A percentile compares a stretch with the other conserved stretches of the same genome.
Evolutionary conservation across 805 yeast species (phyloP).

Genomic region (Wickerhamomyces pijperi): DNA sequence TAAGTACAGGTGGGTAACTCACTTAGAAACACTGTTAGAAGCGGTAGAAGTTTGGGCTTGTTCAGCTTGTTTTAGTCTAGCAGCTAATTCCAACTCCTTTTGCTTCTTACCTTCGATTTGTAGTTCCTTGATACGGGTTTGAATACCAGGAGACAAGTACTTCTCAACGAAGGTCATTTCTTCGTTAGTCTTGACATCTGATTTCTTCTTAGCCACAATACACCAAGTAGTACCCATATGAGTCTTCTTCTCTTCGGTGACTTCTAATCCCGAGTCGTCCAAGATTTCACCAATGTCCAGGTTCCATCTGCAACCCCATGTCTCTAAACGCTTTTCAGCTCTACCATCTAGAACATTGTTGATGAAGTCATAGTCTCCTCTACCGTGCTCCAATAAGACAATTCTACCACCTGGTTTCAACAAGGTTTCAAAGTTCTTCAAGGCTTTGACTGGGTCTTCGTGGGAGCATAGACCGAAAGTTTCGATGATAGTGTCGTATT

Average conservation of each 20-base stretch:
- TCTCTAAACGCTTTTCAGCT: constrained; percentile 71
- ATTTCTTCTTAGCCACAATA: constrained; percentile 64
- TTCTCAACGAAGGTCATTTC: constrained; percentile 41
- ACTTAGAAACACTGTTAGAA: no score
- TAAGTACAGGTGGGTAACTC: no score
- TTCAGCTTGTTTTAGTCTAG: constrained; percentile 4
- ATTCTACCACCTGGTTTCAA: constrained; percentile 87
- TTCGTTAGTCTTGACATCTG: constrained; percentile 39
- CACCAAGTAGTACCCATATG: constrained; percentile 94
- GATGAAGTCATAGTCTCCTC: constrained; percentile 69
- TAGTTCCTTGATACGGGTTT: constrained; percentile 15
- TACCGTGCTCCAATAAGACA: constrained; percentile 83
- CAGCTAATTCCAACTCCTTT: neutral
- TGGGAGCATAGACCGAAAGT: constrained; percentile 96
- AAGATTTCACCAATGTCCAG: constrained; percentile 83
- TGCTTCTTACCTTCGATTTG: constrained; percentile 5
- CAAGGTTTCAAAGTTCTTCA: constrained; percentile 59
- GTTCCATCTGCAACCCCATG: constrained; percentile 98
- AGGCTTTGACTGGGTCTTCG: constrained; percentile 78
- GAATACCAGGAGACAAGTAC: constrained; percentile 30
- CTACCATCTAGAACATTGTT: constrained; percentile 74
- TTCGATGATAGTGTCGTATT: constrained; percentile 86
- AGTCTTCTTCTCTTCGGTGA: constrained; percentile 67
- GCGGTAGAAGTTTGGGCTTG: no score
- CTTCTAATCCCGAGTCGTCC: constrained; percentile 72